Evolutionary conservation across 176 grass and related monocot genomes (phyloP).

Genomic region (Oryza glumipatula): DNA sequence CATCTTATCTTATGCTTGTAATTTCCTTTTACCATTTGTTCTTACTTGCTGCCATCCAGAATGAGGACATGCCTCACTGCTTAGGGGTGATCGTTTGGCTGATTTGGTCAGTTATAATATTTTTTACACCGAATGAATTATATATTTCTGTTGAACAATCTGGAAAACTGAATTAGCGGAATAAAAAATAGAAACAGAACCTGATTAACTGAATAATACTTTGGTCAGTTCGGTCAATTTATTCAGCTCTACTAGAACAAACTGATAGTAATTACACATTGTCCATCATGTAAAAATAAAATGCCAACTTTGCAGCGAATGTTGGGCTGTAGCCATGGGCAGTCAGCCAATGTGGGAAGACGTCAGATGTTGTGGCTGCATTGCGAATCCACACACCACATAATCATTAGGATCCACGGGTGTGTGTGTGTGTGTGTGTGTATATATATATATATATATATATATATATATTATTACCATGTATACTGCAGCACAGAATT

Average conservation of each 20-base stretch:
- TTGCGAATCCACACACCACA: not conserved
- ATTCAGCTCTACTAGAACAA: not conserved
- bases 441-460: not conserved
- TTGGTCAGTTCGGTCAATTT: not conserved
- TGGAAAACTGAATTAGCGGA: no score
- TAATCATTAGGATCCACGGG: not conserved
- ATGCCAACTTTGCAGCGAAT: not conserved
- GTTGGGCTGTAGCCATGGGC: not conserved
- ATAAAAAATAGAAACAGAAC: not conserved
- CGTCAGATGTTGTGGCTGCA: not conserved
- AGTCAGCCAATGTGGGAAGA: not conserved
- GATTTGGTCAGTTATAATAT: not conserved
- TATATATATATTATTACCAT: not conserved
- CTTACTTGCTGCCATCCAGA: constrained; percentile 23
- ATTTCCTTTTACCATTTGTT: constrained; percentile 3
- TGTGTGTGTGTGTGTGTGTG: no score
- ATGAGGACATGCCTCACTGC: not conserved
- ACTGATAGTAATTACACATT: not conserved
- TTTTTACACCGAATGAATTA: not conserved
- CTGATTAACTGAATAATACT: not conserved
- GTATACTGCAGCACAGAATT: not conserved
- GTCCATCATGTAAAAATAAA: not conserved
- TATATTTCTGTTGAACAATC: not conserved
- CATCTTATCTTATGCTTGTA: constrained; percentile 10
- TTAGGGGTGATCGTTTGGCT: not conserved